A percentile compares a stretch with the other conserved stretches of the same genome.
Conservation (phyloP, 768 basidiomycete species). For the Termitomyces sp. region DNA sequence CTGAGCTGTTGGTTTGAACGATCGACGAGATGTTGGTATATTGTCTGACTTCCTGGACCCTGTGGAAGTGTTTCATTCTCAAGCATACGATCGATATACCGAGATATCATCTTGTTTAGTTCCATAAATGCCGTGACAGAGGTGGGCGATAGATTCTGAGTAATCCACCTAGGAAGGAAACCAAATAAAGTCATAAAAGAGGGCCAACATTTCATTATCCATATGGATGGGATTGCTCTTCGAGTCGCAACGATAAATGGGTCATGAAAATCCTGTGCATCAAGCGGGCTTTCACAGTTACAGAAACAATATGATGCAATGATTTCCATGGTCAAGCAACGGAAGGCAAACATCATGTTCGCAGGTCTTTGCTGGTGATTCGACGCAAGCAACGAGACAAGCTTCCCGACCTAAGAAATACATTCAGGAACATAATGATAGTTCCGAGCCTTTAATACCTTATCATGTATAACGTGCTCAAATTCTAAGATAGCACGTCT, state of each 20-base stretch:
- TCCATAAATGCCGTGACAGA: constrained; percentile 9
- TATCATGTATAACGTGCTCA: constrained; percentile 25
- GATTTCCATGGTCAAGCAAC: constrained; percentile 36
- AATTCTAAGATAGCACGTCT: constrained; percentile 29
- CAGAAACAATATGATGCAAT: constrained; percentile 37
- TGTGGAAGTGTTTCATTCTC: constrained; percentile 7
- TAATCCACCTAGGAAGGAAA: constrained; percentile 10
- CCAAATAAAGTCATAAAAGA: constrained; percentile 15
- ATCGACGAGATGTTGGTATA: constrained; percentile 17
- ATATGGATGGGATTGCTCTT: constrained; percentile 21
- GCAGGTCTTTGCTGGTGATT: constrained; percentile 16
- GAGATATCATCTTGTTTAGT: constrained; percentile 6
- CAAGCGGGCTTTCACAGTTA: constrained; percentile 23
- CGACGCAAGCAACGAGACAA: constrained; percentile 17
- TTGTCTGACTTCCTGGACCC: constrained; percentile 10
- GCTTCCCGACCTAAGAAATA: constrained; percentile 23
- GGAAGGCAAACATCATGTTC: constrained; percentile 34
- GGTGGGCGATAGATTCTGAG: not conserved
- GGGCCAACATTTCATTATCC: constrained; percentile 26
- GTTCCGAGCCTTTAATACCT: constrained; percentile 14
- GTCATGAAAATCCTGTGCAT: constrained; percentile 25
- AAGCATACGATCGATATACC: constrained; percentile 12
- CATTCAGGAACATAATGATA: not conserved
- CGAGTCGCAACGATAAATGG: constrained; percentile 28
- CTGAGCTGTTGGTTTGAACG: constrained; percentile 1